These are phyloP conservation scores for Yamadazyma taylorii DNA, from an alignment of 1,139 yeast genomes.

Conservation along the genomic window DNA sequence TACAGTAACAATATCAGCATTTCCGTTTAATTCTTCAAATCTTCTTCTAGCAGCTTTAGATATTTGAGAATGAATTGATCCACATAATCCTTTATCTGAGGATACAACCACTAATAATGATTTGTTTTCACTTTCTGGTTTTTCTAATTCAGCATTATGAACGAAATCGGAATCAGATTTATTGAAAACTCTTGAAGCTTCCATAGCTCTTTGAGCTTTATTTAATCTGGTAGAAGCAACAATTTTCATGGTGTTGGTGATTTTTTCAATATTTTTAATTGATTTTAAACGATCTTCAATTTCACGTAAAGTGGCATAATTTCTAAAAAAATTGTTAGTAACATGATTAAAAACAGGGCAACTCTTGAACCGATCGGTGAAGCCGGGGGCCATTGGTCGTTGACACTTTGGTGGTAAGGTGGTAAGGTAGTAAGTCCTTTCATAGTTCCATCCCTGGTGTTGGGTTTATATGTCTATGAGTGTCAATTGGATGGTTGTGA, in stretches of 20 bases:
- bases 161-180: slow-evolving; percentile 78
- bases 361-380: no score
- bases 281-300: slow-evolving; percentile 98
- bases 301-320: slow-evolving; percentile 98
- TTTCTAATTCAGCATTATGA: slow-evolving; percentile 76
- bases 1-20: slow-evolving; percentile 79
- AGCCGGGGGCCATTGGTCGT: no score
- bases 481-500: no score
- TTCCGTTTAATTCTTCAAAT: slow-evolving; percentile 57
- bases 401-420: no score
- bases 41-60: slow-evolving; percentile 83
- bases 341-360: no score
- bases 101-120: slow-evolving; percentile 78
- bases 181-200: slow-evolving; percentile 82
- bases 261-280: slow-evolving; percentile 97
- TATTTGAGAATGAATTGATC: slow-evolving; percentile 93
- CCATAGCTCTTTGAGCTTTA: slow-evolving; percentile 96
- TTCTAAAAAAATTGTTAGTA: slow-evolving; percentile 48
- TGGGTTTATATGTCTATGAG: no score
- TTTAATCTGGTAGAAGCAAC: slow-evolving; percentile 97
- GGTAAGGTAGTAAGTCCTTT: no score
- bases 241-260: slow-evolving; percentile 99
- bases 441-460: no score
- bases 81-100: slow-evolving; percentile 98
- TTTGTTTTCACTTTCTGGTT: slow-evolving; percentile 54